Conservation (phyloP, 169 alveolate genomes). For the Plasmodium malariae region DNA sequence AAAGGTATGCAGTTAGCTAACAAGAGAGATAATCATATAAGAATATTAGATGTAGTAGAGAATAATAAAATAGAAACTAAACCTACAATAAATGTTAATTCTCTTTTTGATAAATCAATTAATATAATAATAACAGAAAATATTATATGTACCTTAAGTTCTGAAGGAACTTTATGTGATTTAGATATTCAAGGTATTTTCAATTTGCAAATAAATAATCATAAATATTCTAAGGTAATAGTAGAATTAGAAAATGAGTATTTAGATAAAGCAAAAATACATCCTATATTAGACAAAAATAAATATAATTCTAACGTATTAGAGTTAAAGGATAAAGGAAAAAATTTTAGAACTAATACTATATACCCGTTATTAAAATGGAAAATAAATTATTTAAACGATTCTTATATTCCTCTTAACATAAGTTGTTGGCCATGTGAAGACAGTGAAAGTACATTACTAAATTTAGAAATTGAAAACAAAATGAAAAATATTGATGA, state of each 20-base stretch:
- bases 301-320: conserved; percentile 65
- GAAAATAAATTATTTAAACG: conserved; percentile 73
- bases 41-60: conserved; percentile 63
- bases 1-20: conserved; percentile 44
- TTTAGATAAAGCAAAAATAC: conserved; percentile 73
- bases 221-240: conserved; percentile 59
- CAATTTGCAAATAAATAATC: conserved; percentile 70
- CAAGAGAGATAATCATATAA: conserved; percentile 31
- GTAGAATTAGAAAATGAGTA: conserved; percentile 70
- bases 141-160: conserved; percentile 66
- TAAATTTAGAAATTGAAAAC: conserved; percentile 77
- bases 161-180: conserved; percentile 77
- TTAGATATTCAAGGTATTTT: conserved; percentile 74
- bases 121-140: conserved; percentile 49
- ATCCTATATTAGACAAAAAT: conserved; percentile 73
- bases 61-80: conserved; percentile 24
- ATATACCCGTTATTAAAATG: conserved; percentile 74
- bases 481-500: conserved; percentile 40
- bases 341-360: conserved; percentile 55
- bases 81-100: conserved; percentile 64
- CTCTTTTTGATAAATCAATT: conserved; percentile 62
- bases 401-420: conserved; percentile 64
- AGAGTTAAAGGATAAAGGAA: conserved; percentile 64
- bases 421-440: conserved; percentile 79
- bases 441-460: conserved; percentile 71